Evolutionary conservation across 306 rosid genomes (phyloP), one percentile per base, ranked within the genome.

Genomic region (Glycine soja): DNA sequence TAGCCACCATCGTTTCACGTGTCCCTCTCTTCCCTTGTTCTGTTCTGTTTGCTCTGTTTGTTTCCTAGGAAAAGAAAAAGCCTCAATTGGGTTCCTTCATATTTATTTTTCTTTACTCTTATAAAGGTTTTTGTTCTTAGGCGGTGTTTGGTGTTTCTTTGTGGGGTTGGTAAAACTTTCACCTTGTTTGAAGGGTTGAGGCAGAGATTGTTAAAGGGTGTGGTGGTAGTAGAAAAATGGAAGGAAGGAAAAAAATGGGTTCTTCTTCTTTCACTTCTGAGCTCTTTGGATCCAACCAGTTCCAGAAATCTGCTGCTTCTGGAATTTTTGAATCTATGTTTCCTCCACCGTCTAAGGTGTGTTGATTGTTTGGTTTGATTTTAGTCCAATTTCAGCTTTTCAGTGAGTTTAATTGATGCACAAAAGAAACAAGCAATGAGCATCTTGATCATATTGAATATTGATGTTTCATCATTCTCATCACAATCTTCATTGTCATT

Each of bases 251-350:
- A 52, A 30, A 86, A 74, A 15, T 68, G 4, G 88, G 80, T 81
- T 89, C 89, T 42, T 91, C 90, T 67, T 86, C 97, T 64, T 90
- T 90, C 86, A 90, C 95, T 83, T 87, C 88, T 85, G 93, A 94
- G 73, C 89, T 90, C 66, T 91, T 92, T 62, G 98, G 91, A 6
- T 82, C 90, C 54, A 82, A 77, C 62, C 92, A 89, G 16, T 81
- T 90, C 8, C 16, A 64, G 18, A 63, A 79, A 8, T 84, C 92
- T 2, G 63, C 94, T 69, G 80, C 87, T 11, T 71, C 91, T 56
- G 91, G 89, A 81, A 90, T 91, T 81, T 91, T 94, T 47, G 87
- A 83, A 0, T 84, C 97, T 8, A 72, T 92, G 9, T 91, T 91
- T 56, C 51, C 93, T 11, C 89, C 93, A 58, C 24, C 92, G 7